These are phyloP conservation scores for Pseudocercospora pini-densiflorae DNA, from an alignment of 2,329 filamentous ascomycete species.

Conservation along the genomic window DNA sequence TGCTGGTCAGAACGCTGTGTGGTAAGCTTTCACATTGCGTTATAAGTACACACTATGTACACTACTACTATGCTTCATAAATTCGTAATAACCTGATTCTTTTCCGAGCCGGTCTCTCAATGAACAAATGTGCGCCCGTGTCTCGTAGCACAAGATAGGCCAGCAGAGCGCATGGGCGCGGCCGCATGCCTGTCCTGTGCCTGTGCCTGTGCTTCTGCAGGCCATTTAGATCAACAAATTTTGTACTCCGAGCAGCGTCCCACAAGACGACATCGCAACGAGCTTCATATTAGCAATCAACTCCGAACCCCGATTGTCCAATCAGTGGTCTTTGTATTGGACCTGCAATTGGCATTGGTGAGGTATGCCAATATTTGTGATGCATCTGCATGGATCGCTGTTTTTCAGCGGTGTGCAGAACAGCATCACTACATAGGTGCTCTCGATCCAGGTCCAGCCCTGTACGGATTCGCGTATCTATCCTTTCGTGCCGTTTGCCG, in stretches of 20 bases:
- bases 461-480: not conserved
- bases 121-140: not conserved
- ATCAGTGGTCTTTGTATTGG: not conserved
- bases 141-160: conserved; percentile 11
- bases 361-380: not conserved
- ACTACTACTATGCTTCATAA: not conserved
- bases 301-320: not conserved
- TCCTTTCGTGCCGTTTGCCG: not conserved
- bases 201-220: no score
- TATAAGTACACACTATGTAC: conserved; percentile 4
- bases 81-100: not conserved
- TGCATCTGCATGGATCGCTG: not conserved
- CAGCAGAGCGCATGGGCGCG: not conserved
- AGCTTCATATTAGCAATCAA: not conserved
- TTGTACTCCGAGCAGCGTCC: not conserved
- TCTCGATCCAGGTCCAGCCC: not conserved
- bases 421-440: not conserved
- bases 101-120: not conserved
- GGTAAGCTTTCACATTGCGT: not conserved
- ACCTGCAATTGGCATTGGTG: not conserved
- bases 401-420: conserved; percentile 1
- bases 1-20: not conserved
- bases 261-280: not conserved
- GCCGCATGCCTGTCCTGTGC: not conserved
- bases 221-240: not conserved